phyloP scores from a whole-genome alignment of 2,329 filamentous ascomycete species.

The Xylariaceae sp. region DNA sequence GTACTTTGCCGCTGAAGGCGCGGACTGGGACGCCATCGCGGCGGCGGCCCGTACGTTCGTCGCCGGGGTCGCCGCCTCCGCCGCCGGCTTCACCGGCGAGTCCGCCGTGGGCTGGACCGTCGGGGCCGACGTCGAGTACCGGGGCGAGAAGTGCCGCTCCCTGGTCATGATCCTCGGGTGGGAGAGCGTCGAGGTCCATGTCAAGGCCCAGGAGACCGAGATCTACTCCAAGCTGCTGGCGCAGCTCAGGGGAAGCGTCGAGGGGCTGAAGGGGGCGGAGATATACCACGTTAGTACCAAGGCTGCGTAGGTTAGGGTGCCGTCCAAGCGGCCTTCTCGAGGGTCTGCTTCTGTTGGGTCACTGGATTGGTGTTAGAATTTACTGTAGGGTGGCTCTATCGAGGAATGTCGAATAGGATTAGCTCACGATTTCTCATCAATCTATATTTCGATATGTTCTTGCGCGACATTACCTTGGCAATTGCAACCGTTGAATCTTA shows the following conservation, averaged over 20 bases:
- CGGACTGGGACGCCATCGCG: constrained; percentile 1
- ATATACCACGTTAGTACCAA: constrained; percentile 21
- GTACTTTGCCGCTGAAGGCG: constrained; percentile 21
- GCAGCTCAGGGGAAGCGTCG: constrained; percentile 9
- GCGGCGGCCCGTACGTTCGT: not conserved
- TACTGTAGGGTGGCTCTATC: too few species aligned
- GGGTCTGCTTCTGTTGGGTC: too few species aligned
- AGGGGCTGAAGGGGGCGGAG: constrained; percentile 22
- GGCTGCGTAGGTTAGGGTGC: not conserved
- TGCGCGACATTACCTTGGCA: too few species aligned
- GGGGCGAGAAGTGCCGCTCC: constrained; percentile 19
- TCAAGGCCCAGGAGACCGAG: constrained; percentile 15
- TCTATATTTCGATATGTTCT: too few species aligned
- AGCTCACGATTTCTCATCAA: too few species aligned
- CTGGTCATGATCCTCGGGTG: constrained; percentile 28
- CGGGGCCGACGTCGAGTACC: constrained; percentile 17
- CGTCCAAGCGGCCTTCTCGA: too few species aligned
- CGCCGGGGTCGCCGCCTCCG: not conserved
- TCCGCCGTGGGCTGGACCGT: constrained; percentile 26
- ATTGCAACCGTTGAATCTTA: too few species aligned
- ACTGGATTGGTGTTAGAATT: too few species aligned
- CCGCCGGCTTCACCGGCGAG: constrained; percentile 18
- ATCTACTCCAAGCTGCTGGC: constrained; percentile 16
- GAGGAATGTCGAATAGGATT: too few species aligned
- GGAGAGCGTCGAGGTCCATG: constrained; percentile 23